Percentiles rank a stretch among this genome's conserved stretches.
Conservation (phyloP, 352 stramenopile species). For the Globisporangium paddicum region DNA sequence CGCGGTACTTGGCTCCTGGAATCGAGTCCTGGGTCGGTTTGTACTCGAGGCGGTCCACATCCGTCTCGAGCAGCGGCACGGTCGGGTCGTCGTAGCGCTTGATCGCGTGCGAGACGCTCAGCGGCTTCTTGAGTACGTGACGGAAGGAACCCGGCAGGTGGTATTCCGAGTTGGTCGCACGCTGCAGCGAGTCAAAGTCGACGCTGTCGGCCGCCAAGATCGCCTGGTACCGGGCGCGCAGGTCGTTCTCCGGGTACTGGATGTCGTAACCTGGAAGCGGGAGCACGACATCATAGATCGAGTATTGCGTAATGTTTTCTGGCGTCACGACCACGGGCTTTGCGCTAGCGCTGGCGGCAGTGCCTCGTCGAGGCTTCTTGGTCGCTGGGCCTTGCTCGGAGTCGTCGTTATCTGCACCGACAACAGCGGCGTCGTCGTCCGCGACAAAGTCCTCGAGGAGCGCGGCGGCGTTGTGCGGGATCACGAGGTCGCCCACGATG, state of each 20-base stretch:
- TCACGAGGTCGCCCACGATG: slow-evolving; percentile 91
- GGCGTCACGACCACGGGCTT: slow-evolving; percentile 61
- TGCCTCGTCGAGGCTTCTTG: slow-evolving; percentile 33
- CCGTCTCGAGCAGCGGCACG: slow-evolving; percentile 91
- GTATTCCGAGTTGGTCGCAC: slow-evolving; percentile 86
- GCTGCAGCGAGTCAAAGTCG: slow-evolving; percentile 59
- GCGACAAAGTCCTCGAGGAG: slow-evolving; percentile 24
- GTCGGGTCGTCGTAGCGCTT: slow-evolving; percentile 92
- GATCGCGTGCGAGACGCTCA: slow-evolving; percentile 88
- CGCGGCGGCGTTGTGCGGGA: slow-evolving; percentile 22
- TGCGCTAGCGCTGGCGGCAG: slow-evolving; percentile 4
- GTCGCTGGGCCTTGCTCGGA: slow-evolving; percentile 26
- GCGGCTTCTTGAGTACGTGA: slow-evolving; percentile 88
- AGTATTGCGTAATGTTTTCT: slow-evolving; percentile 89
- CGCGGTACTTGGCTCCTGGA: slow-evolving; percentile 48
- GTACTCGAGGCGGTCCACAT: slow-evolving; percentile 77
- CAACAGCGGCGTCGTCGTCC: slow-evolving; percentile 16
- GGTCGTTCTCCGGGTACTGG: slow-evolving; percentile 77
- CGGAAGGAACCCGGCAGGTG: slow-evolving; percentile 92
- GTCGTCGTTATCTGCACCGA: slow-evolving; percentile 9
- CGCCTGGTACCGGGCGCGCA: slow-evolving; percentile 66
- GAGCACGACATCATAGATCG: slow-evolving; percentile 95
- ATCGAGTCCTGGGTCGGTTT: slow-evolving; percentile 42
- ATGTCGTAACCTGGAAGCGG: slow-evolving; percentile 93
- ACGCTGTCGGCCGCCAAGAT: slow-evolving; percentile 56